These are phyloP conservation scores for Garcia nutans DNA, from an alignment of 345 rosid genomes.

Conservation along the genomic window DNA sequence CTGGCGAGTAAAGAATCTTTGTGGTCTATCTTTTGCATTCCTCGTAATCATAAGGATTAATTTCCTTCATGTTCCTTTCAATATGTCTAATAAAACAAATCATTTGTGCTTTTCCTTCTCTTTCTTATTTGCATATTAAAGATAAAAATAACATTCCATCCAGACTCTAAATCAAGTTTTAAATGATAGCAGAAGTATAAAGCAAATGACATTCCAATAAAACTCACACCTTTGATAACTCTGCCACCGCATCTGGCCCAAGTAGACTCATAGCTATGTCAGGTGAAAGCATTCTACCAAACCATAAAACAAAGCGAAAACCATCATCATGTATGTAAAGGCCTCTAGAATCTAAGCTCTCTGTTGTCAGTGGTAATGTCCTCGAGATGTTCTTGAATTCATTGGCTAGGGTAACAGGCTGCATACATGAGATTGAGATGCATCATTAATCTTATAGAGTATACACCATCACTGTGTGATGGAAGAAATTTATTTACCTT, in stretches of 20 bases:
- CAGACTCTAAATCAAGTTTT: not conserved
- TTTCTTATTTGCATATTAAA: not conserved
- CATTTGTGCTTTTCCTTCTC: not conserved
- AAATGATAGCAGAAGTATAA: not conserved
- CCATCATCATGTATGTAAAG: constrained; percentile 91
- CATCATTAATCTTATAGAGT: constrained; percentile 6
- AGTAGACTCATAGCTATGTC: constrained; percentile 76
- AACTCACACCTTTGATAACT: constrained; percentile 69
- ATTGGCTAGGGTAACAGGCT: constrained; percentile 56
- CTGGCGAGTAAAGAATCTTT: not conserved
- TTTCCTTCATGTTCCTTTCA: not conserved
- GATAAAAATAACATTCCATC: not conserved
- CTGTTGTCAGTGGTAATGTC: constrained; percentile 72
- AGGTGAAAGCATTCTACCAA: constrained; percentile 94
- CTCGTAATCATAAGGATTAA: not conserved
- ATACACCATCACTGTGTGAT: not conserved
- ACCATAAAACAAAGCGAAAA: constrained; percentile 80
- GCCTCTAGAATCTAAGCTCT: constrained; percentile 90
- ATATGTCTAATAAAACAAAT: not conserved
- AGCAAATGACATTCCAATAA: not conserved
- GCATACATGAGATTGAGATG: constrained; percentile 38
- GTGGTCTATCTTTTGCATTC: not conserved
- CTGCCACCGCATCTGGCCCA: constrained; percentile 83
- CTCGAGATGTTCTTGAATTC: constrained; percentile 39
- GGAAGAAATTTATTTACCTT: constrained; percentile 48